A percentile compares a stretch with the other conserved stretches of the same genome.
These are phyloP conservation scores for Comarum palustre DNA, from an alignment of 306 rosid species.

Conservation along the genomic window DNA sequence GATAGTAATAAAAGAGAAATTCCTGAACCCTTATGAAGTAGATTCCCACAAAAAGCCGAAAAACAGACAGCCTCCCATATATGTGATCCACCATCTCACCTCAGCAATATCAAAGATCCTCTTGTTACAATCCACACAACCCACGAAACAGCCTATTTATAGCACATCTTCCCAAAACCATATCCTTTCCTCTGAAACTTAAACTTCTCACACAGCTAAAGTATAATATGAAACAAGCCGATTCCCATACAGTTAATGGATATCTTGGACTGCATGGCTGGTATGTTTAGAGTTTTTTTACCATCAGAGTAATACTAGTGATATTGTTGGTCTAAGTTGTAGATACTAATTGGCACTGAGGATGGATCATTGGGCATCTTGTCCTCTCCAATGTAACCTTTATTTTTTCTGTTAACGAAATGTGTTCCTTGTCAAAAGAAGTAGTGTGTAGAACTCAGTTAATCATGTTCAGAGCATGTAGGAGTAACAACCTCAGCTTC, in stretches of 20 bases:
- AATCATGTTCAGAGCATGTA: not conserved
- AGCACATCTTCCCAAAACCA: not conserved
- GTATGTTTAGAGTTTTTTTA: not conserved
- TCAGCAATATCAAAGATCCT: not conserved
- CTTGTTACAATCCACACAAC: not conserved
- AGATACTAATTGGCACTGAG: not conserved
- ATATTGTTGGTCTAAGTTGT: not conserved
- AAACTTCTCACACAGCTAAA: not conserved
- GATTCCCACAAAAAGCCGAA: not conserved
- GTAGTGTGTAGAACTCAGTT: not conserved
- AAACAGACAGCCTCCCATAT: not conserved
- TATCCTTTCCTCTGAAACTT: not conserved
- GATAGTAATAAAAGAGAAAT: not conserved
- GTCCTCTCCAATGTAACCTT: not conserved
- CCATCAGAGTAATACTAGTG: not conserved
- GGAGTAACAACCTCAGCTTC: conserved; percentile 4
- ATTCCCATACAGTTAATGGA: not conserved
- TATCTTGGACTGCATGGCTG: not conserved
- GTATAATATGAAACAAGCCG: not conserved
- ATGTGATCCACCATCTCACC: not conserved
- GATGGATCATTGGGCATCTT: not conserved
- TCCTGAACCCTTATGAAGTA: not conserved
- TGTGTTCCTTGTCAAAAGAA: not conserved
- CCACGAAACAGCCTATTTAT: not conserved
- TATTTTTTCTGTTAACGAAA: not conserved